phyloP scores from a whole-genome alignment of 1,284 basidiomycete genomes.

The Tremellales sp. region DNA sequence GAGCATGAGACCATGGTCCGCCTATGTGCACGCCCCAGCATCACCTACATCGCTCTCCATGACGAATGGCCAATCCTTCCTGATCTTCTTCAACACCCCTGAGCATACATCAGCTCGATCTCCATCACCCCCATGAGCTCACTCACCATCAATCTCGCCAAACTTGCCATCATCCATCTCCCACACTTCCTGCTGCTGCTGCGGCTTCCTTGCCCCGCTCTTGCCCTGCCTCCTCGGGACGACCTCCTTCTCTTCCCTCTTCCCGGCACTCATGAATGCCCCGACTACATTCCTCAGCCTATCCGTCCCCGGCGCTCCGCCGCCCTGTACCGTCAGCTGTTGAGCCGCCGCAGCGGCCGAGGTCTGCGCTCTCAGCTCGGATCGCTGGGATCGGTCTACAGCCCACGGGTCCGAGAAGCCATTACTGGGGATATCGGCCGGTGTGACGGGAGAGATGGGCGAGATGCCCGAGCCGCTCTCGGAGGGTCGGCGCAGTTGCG shows the following conservation, averaged over 20 bases:
- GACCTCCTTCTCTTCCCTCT: slow-evolving; percentile 13
- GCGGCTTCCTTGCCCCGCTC: slow-evolving; percentile 19
- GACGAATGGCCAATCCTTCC: slow-evolving; percentile 84
- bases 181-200: slow-evolving; percentile 20
- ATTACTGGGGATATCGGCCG: slow-evolving; percentile 25
- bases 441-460: slow-evolving; percentile 18
- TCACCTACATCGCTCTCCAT: slow-evolving; percentile 73
- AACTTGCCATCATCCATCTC: slow-evolving; percentile 39
- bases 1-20: slow-evolving; percentile 7
- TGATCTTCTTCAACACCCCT: slow-evolving; percentile 81
- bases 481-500: slow-evolving; percentile 12
- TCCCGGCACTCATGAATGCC: slow-evolving; percentile 38
- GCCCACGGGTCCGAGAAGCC: slow-evolving; percentile 39
- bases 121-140: not conserved
- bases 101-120: not conserved
- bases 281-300: slow-evolving; percentile 40
- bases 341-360: slow-evolving; percentile 20
- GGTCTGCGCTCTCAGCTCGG: slow-evolving; percentile 33
- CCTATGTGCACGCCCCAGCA: slow-evolving; percentile 3
- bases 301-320: slow-evolving; percentile 14
- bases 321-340: slow-evolving; percentile 14
- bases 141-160: slow-evolving; percentile 46
- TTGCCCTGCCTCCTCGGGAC: slow-evolving; percentile 17
- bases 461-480: not conserved
- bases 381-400: slow-evolving; percentile 32